Conservation (phyloP, 1,284 basidiomycete species). For the Cryptococcus deneoformans region DNA sequence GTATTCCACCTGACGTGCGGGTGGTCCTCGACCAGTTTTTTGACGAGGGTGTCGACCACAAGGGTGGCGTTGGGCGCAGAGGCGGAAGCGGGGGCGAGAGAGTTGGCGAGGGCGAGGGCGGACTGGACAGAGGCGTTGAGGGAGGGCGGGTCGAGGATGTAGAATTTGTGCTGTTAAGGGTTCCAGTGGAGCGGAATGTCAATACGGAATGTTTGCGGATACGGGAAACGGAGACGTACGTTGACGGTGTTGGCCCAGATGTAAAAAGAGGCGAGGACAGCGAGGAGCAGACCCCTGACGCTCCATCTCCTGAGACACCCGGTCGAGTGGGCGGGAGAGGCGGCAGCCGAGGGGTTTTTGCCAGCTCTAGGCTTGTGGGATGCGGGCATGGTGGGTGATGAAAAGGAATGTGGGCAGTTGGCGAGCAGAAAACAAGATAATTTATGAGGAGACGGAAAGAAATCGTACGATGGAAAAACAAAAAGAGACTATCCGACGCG, state of each 20-base stretch:
- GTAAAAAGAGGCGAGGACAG: conserved; percentile 25
- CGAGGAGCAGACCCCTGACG: conserved; percentile 19
- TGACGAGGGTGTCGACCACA: conserved; percentile 59
- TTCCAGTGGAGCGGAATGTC: not conserved
- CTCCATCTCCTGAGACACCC: conserved; percentile 10
- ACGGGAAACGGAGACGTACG: conserved; percentile 20
- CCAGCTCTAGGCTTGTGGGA: conserved; percentile 12
- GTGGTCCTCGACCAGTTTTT: conserved; percentile 69
- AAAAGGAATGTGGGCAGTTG: not conserved
- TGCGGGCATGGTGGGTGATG: not conserved
- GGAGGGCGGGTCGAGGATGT: conserved; percentile 65
- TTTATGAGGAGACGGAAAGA: too few species aligned
- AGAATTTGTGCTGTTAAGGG: conserved; percentile 55
- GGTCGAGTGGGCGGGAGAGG: not conserved
- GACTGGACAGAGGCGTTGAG: conserved; percentile 67
- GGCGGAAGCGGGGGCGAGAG: conserved; percentile 9
- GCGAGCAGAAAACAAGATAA: not conserved
- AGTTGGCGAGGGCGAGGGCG: conserved; percentile 60
- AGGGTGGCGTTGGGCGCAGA: conserved; percentile 59
- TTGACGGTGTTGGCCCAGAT: conserved; percentile 29
- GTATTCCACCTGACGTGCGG: conserved; percentile 60
- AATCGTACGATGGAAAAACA: too few species aligned
- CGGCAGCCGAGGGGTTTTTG: conserved; percentile 1
- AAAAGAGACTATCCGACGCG: too few species aligned
- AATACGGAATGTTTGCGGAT: not conserved